Conservation (phyloP, 192 early-diverging fungal genomes). For the Gaertneriomyces semiglobifer region DNA sequence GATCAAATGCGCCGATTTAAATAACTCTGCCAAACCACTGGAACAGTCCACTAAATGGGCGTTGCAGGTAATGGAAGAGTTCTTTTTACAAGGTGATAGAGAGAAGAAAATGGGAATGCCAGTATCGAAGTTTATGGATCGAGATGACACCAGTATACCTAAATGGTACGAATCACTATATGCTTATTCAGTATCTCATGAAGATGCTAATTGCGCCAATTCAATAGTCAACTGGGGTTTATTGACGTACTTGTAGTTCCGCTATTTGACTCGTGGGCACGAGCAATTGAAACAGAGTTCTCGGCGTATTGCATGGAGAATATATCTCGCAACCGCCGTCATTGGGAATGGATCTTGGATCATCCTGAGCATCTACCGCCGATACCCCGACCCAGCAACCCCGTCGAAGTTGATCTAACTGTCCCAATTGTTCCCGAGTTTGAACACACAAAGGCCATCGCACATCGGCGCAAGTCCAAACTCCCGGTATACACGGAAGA, state of each 20-base stretch:
- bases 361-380: constrained; percentile 42
- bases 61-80: constrained; percentile 55
- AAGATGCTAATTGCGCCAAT: neutral
- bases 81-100: constrained; percentile 56
- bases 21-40: constrained; percentile 51
- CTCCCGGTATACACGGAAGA: too few species aligned
- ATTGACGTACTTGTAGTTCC: constrained; percentile 56
- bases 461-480: too few species aligned
- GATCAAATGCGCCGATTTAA: constrained; percentile 59
- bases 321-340: constrained; percentile 41
- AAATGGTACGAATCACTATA: constrained; percentile 45
- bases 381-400: too few species aligned
- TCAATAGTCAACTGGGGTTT: constrained; percentile 53
- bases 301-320: constrained; percentile 45
- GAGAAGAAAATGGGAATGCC: constrained; percentile 50
- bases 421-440: too few species aligned
- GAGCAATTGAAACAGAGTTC: constrained; percentile 44
- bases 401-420: too few species aligned
- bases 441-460: too few species aligned
- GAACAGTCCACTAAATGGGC: constrained; percentile 47
- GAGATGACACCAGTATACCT: constrained; percentile 53
- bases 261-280: constrained; percentile 50
- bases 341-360: constrained; percentile 47
- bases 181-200: neutral
- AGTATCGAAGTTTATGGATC: constrained; percentile 61